Conservation (phyloP, 139 green algal species). For the Raphidocelis subcapitata region DNA sequence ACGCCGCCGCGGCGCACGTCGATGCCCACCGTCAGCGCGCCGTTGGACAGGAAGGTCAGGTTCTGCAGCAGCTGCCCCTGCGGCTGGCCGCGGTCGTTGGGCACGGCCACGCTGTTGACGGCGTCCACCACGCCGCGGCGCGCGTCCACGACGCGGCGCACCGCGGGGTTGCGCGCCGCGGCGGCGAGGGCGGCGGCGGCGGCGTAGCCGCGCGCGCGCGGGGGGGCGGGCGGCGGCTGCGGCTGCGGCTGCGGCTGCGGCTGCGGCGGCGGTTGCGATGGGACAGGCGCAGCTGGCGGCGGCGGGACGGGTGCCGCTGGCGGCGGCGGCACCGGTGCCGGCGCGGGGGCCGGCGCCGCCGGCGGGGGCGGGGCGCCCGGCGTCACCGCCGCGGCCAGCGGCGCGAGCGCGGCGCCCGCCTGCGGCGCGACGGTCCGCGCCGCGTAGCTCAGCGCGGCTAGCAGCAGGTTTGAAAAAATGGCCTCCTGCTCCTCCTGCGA, state of each 20-base stretch:
- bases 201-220: not conserved
- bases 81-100: no score
- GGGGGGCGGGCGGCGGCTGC: not conserved
- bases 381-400: not conserved
- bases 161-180: not conserved
- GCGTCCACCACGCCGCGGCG: no score
- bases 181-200: not conserved
- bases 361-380: not conserved
- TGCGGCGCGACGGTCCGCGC: not conserved
- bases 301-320: not conserved
- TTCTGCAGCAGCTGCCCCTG: no score
- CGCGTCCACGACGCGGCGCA: no score
- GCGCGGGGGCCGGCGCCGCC: not conserved
- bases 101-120: no score
- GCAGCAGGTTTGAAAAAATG: constrained; percentile 12
- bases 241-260: not conserved
- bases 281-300: not conserved
- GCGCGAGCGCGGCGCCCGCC: no score
- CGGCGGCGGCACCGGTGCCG: not conserved
- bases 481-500: not conserved
- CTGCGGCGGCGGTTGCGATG: not conserved
- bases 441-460: not conserved
- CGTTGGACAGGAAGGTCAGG: not conserved
- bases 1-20: constrained; percentile 5
- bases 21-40: not conserved